phyloP scores from a whole-genome alignment of 306 rosid species.

The Citrullus colocynthis region DNA sequence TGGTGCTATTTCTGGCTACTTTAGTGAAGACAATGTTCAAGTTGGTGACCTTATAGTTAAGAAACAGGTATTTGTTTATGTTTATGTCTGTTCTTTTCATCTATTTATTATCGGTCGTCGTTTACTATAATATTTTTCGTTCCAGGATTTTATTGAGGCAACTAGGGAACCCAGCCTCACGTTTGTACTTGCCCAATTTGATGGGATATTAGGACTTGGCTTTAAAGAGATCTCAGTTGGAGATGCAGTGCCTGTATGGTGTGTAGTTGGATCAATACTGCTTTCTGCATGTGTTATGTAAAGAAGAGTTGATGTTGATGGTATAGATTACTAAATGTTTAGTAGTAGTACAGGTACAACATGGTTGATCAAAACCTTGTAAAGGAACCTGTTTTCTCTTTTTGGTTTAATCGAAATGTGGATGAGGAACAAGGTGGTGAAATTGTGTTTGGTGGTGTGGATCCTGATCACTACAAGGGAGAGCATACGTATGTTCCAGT shows the following conservation, averaged over 20 bases:
- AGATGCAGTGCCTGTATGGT: conserved; percentile 6
- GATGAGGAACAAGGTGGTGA: conserved; percentile 50
- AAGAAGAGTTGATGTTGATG: conserved; percentile 1
- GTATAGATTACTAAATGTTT: conserved; percentile 8
- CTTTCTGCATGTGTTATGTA: background rate
- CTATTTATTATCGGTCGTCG: background rate
- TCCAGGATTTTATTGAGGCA: conserved; percentile 47
- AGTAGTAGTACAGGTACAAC: conserved; percentile 29
- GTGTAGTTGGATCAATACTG: background rate
- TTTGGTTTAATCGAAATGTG: conserved; percentile 44
- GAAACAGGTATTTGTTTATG: conserved; percentile 25
- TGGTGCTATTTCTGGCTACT: conserved; percentile 43
- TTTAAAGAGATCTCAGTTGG: conserved; percentile 10
- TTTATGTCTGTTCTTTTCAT: background rate
- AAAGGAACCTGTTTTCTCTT: conserved; percentile 45
- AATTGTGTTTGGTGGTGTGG: conserved; percentile 48
- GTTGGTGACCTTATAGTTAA: conserved; percentile 40
- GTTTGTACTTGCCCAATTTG: conserved; percentile 4
- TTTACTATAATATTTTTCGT: background rate
- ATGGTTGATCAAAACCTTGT: conserved; percentile 42
- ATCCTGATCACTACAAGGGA: conserved; percentile 49
- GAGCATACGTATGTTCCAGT: conserved; percentile 81
- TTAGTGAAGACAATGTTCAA: conserved; percentile 34
- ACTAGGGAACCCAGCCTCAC: conserved; percentile 42
- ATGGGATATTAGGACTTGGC: conserved; percentile 10